Conservation (phyloP, 805 yeast genomes). For the Limtongia smithiae region DNA sequence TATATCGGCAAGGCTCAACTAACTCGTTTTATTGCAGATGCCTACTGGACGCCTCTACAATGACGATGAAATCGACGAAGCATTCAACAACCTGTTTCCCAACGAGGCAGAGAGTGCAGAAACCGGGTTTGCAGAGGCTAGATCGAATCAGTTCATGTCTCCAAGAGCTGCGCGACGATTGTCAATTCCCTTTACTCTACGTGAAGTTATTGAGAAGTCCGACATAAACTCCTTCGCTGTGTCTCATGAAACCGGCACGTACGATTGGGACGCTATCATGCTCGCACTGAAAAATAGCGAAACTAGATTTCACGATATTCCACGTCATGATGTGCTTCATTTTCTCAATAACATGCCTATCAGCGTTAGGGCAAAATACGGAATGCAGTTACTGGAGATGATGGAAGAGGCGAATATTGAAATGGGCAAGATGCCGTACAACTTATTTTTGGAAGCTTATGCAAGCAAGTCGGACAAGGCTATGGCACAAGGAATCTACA, state of each 20-base stretch:
- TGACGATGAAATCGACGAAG: too few relatives aligned
- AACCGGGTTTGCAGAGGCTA: too few relatives aligned
- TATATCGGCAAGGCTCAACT: too few relatives aligned
- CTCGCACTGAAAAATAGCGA: constrained; percentile 12
- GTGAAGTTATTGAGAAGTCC: constrained; percentile 22
- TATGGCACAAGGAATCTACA: constrained; percentile 29
- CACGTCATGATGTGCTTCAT: constrained; percentile 30
- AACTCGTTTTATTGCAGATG: too few relatives aligned
- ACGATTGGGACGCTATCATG: constrained; percentile 30
- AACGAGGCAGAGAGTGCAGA: too few relatives aligned
- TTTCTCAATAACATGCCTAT: constrained; percentile 34
- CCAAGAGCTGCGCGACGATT: too few relatives aligned
- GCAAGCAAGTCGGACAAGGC: constrained; percentile 33
- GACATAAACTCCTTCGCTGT: constrained; percentile 14
- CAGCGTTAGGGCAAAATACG: constrained; percentile 26
- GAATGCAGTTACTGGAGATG: constrained; percentile 30
- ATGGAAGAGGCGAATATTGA: constrained; percentile 15
- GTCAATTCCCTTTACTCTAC: constrained; percentile 23
- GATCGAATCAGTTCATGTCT: too few relatives aligned
- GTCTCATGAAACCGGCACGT: constrained; percentile 14
- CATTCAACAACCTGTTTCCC: too few relatives aligned
- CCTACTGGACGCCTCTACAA: too few relatives aligned
- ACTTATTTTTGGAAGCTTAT: constrained; percentile 37
- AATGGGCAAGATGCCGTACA: constrained; percentile 13
- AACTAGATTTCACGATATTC: constrained; percentile 29